These are phyloP conservation scores for Lactifluus pinguis DNA, from an alignment of 768 basidiomycete genomes.

Conservation along the genomic window DNA sequence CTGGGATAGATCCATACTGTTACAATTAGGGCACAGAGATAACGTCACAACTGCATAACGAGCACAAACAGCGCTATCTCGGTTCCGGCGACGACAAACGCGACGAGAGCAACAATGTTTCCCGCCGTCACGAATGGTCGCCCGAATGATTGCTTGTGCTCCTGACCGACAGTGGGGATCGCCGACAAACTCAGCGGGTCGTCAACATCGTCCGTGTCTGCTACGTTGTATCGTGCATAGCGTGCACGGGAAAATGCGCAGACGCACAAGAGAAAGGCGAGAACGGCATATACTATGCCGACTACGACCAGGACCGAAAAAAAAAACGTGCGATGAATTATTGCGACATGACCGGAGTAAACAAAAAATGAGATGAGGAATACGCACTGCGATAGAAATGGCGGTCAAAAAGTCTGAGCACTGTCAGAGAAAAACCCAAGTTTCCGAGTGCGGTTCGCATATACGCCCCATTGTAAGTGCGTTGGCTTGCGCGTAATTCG, in stretches of 20 bases:
- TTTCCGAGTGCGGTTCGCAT: constrained; percentile 64
- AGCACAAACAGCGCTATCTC: constrained; percentile 61
- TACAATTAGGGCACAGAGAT: not conserved
- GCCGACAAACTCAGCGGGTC: constrained; percentile 26
- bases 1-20: no score
- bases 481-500: constrained; percentile 69
- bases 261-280: constrained; percentile 52
- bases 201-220: constrained; percentile 33
- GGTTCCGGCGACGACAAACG: constrained; percentile 48
- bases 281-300: constrained; percentile 54
- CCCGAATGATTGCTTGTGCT: constrained; percentile 56
- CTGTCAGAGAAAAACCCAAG: constrained; percentile 63
- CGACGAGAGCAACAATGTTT: constrained; percentile 57
- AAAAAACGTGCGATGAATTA: not conserved
- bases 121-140: constrained; percentile 76
- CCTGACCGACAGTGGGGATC: constrained; percentile 51
- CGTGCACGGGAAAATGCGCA: constrained; percentile 51
- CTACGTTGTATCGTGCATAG: constrained; percentile 68
- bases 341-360: not conserved
- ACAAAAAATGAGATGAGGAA: constrained; percentile 37
- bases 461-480: constrained; percentile 82
- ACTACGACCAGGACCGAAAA: constrained; percentile 23
- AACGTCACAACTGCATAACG: constrained; percentile 30
- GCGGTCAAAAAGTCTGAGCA: constrained; percentile 70
- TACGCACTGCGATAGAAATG: no score